Evolutionary conservation across 2,329 filamentous ascomycete genomes (phyloP), one percentile per base, ranked within the genome.

Genomic region (Balansia obtecta): DNA sequence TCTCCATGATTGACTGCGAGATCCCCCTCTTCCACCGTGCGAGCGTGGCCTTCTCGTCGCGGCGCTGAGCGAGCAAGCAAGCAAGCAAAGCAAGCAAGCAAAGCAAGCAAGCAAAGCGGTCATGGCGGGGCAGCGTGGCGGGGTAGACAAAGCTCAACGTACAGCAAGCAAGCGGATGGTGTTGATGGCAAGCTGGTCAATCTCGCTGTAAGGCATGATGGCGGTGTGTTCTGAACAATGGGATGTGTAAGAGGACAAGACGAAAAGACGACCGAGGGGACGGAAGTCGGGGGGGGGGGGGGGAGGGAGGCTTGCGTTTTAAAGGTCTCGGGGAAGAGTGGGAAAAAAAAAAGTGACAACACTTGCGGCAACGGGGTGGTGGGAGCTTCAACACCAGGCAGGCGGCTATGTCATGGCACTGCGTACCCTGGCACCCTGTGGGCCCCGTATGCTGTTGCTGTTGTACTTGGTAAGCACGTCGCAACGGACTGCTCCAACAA

Each of bases 151-250:
- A 57, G 48, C 49, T 50, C 46, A 55, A 84, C 89, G 72, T 85
- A 97, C 93, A 70, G 93, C 90, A 63, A 98, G 82, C 68, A 88
- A 74, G 71, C 93, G 88, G 77, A 98, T 97, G 71, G 91, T 95
- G 85, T 97, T 97, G 76, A 98, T 88, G 67, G 88, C 86, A 73
- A 89, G 81, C 78, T 85, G 76, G 71, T 98, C 93, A 67, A 83
- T 71, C 65, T 97, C 86, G 69, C 79, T 79, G 80, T 86, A 96
- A 71, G 83, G 83, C 91, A 97, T 97, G 71, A 66, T 82, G 70
- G 46, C 71, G 67, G 57, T 64, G 62, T 60, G 63, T 57, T 51
- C 48, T 52, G 55, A 42, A 47, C 34, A n/a, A 37, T 20, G 30
- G 44, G 43, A 22, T 11, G 51, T 58, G 51, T 58, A 55, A 55